Evolutionary conservation across 176 grass and related monocot species (phyloP), one percentile per base, ranked within the genome.

Genomic region (Musa acuminata): DNA sequence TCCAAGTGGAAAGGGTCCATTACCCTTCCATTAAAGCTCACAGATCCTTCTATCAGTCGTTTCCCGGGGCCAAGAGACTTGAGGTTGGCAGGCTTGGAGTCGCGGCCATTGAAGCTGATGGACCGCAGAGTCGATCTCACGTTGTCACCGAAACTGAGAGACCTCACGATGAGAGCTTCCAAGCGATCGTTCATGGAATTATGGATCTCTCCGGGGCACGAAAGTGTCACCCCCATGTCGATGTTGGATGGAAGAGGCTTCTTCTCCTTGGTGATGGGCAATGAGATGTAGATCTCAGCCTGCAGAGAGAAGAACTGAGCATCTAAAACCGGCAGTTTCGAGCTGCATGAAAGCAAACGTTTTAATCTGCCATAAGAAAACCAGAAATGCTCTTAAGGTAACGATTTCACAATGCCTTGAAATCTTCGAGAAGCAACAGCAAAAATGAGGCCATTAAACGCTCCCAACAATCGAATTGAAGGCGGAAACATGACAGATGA

Each of bases 11-110:
- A 75, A 9, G 80, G 11, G 73, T 25, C 55, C 21, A 70, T 71
- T 82, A 74, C 69, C 76, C 72, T 57, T 26, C 89, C 67, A 62
- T 89, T 91, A 77, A 96, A 96, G 83, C 92, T 96, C 24, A 91
- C 81, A 10, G 88, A 91, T 0, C 86, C 89, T 69, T 89, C 81
- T 54, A 85, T 87, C 53, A 85, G 81, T 64, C 92, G 87, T 81
- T 96, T 92, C 14, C 86, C 84, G 68, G 92, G 87, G 57, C 88
- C 80, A n/a, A 91, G 62, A 64, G 84, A 62, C 64, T 71, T 77
- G 77, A 91, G 62, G 53, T 91, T 69, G 8, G 86, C 77, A 51
- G 83, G 83, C 74, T 84, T 75, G 0, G 68, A 82, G 24, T 74
- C 72, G 3, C 58, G 72, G 11, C 29, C 23, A 19, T 66, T 75